Conservation (phyloP, 1,139 yeast species). For the Candida sanyaensis region DNA sequence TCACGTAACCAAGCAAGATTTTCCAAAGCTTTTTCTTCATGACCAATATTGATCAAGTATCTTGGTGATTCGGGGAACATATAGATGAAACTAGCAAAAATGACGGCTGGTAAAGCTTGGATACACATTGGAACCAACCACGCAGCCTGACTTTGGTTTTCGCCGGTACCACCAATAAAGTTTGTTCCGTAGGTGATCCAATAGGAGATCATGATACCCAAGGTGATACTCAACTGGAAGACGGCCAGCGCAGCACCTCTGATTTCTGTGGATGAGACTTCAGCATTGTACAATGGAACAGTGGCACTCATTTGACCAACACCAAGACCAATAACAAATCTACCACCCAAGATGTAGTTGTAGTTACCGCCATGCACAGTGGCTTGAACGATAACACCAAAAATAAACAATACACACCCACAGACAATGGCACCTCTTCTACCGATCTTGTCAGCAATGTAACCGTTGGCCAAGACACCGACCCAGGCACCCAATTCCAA, state of each 20-base stretch:
- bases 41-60: conserved; percentile 21
- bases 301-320: conserved; percentile 25
- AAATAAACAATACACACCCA: conserved; percentile 25
- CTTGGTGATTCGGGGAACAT: conserved; percentile 25
- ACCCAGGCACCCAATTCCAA: conserved; percentile 25
- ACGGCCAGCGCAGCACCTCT: conserved; percentile 68
- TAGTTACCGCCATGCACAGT: conserved; percentile 15
- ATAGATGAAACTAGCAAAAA: conserved; percentile 19
- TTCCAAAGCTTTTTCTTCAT: conserved; percentile 19
- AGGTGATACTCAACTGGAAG: conserved; percentile 66
- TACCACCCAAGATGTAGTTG: conserved; percentile 24
- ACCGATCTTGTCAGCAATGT: conserved; percentile 29
- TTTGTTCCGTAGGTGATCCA: conserved; percentile 67
- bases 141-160: conserved; percentile 45
- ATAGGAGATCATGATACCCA: conserved; percentile 68
- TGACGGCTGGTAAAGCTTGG: conserved; percentile 26
- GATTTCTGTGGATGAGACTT: conserved; percentile 43
- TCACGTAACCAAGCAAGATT: conserved; percentile 23
- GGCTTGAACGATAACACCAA: conserved; percentile 41
- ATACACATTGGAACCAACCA: conserved; percentile 29
- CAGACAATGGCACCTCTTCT: conserved; percentile 31
- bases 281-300: conserved; percentile 24
- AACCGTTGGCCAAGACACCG: conserved; percentile 23
- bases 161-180: conserved; percentile 22
- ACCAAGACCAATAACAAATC: conserved; percentile 25